These are phyloP conservation scores for Fusarium sp. DNA, from an alignment of 2,329 filamentous ascomycete genomes.

Conservation along the genomic window DNA sequence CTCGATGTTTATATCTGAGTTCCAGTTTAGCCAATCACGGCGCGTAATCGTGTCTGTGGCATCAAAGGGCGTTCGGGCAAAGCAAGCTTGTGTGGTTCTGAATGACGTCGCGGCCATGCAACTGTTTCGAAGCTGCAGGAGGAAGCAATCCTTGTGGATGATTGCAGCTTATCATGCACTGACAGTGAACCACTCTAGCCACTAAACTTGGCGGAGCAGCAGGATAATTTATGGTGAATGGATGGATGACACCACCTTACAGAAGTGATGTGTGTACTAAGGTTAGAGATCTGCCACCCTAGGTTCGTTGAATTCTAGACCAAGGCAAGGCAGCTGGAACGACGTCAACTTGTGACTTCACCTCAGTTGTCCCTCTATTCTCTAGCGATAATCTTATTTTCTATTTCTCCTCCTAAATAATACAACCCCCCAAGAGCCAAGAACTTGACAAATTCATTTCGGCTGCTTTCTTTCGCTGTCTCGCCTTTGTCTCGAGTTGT, in stretches of 20 bases:
- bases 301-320: slow-evolving; percentile 30
- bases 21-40: slow-evolving; percentile 24
- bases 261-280: slow-evolving; percentile 32
- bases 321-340: slow-evolving; percentile 38
- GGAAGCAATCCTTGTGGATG: slow-evolving; percentile 6
- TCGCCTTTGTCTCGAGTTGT: slow-evolving; percentile 45
- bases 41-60: slow-evolving; percentile 14
- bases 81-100: slow-evolving; percentile 42
- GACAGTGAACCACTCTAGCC: slow-evolving; percentile 11
- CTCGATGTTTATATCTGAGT: slow-evolving; percentile 6
- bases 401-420: slow-evolving; percentile 1
- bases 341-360: slow-evolving; percentile 27
- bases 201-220: slow-evolving; percentile 31
- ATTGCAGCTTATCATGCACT: slow-evolving; percentile 17
- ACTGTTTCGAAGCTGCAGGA: slow-evolving; percentile 40
- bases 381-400: slow-evolving; percentile 1
- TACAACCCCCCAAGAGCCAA: slow-evolving; percentile 32
- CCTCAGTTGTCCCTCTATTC: slow-evolving; percentile 21
- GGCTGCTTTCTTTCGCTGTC: slow-evolving; percentile 22
- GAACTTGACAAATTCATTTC: slow-evolving; percentile 13
- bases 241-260: slow-evolving; percentile 43
- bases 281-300: slow-evolving; percentile 11
- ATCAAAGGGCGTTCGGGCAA: slow-evolving; percentile 30
- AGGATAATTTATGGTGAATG: slow-evolving; percentile 22
- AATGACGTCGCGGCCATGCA: slow-evolving; percentile 46